Percentiles rank a stretch among this genome's conserved stretches.
These are phyloP conservation scores for Stagonosporopsis vannaccii DNA, from an alignment of 2,329 filamentous ascomycete genomes.

Conservation along the genomic window DNA sequence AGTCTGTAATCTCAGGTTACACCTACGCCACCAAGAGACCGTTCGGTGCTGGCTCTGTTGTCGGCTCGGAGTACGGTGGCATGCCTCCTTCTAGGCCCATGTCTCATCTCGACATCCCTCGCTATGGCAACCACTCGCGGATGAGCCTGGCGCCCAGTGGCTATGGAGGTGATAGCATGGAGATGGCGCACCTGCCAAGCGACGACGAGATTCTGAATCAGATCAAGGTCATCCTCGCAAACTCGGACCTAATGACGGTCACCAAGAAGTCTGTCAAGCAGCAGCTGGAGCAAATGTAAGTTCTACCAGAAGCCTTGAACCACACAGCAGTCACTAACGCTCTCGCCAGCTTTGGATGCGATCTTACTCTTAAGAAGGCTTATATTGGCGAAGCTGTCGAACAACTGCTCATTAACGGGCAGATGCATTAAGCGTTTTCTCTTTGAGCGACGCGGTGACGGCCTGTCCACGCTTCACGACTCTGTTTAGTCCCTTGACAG, in stretches of 20 bases:
- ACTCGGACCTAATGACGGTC: conserved; percentile 94
- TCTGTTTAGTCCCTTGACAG: conserved; percentile 11
- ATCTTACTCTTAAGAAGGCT: conserved; percentile 83
- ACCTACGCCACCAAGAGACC: conserved; percentile 86
- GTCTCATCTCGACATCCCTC: conserved; percentile 66
- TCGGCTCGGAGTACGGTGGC: conserved; percentile 69
- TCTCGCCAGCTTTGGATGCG: conserved; percentile 72
- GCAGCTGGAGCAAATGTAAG: conserved; percentile 80
- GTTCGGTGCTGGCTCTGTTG: conserved; percentile 55
- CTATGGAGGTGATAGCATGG: conserved; percentile 60
- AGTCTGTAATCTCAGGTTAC: conserved; percentile 89
- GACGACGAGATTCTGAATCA: conserved; percentile 92
- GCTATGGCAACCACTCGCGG: conserved; percentile 52
- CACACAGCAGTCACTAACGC: conserved; percentile 25
- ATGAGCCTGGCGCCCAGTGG: conserved; percentile 66
- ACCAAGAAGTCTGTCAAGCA: conserved; percentile 98
- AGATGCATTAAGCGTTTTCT: conserved; percentile 12
- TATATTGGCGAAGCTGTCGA: conserved; percentile 71
- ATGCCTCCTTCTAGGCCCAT: conserved; percentile 61
- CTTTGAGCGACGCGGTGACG: conserved; percentile 6
- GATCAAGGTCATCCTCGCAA: conserved; percentile 91
- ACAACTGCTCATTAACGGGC: conserved; percentile 23
- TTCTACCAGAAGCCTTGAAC: background rate
- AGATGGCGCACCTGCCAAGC: conserved; percentile 79
- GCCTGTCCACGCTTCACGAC: conserved; percentile 20